phyloP scores from a whole-genome alignment of 495 filamentous ascomycete genomes.

The Penicillium canariense region DNA sequence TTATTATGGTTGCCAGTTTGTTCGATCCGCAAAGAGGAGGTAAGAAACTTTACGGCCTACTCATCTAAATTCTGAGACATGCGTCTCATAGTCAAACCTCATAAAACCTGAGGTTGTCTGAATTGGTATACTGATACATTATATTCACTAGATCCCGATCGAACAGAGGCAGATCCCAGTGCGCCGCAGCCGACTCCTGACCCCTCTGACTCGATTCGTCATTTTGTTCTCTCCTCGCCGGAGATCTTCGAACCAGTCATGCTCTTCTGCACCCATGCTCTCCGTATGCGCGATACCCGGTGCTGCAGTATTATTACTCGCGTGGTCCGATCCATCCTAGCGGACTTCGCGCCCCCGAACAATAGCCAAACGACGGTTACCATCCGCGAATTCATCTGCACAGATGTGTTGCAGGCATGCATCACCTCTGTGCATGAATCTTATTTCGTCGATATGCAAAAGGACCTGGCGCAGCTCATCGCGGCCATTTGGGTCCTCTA shows the following conservation, averaged over 20 bases:
- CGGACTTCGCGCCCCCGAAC: slow-evolving; percentile 63
- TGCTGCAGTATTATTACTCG: slow-evolving; percentile 82
- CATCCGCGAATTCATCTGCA: slow-evolving; percentile 88
- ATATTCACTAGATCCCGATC: slow-evolving; percentile 36
- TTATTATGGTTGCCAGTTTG: slow-evolving; percentile 83
- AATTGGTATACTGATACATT: background rate
- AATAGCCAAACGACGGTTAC: slow-evolving; percentile 56
- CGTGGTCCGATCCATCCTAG: slow-evolving; percentile 78
- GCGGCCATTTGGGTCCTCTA: slow-evolving; percentile 80
- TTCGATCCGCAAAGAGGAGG: slow-evolving; percentile 68
- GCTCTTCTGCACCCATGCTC: slow-evolving; percentile 84
- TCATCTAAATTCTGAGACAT: too few relatives aligned
- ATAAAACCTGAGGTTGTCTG: background rate
- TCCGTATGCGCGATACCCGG: slow-evolving; percentile 86
- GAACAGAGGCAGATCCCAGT: slow-evolving; percentile 41
- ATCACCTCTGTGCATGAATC: slow-evolving; percentile 89
- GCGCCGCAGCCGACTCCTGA: slow-evolving; percentile 34
- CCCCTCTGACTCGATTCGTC: slow-evolving; percentile 55
- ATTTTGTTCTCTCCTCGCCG: slow-evolving; percentile 77
- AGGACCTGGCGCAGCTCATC: slow-evolving; percentile 85
- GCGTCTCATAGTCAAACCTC: too few relatives aligned
- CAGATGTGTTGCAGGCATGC: slow-evolving; percentile 76
- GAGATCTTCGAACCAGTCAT: slow-evolving; percentile 82
- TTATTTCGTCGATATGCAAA: slow-evolving; percentile 95
- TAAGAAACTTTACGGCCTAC: too few relatives aligned